Percentiles rank a stretch among this genome's conserved stretches.
These are phyloP conservation scores for Flaveria trinervia DNA, from an alignment of 129 eudicot species.

Conservation along the genomic window DNA sequence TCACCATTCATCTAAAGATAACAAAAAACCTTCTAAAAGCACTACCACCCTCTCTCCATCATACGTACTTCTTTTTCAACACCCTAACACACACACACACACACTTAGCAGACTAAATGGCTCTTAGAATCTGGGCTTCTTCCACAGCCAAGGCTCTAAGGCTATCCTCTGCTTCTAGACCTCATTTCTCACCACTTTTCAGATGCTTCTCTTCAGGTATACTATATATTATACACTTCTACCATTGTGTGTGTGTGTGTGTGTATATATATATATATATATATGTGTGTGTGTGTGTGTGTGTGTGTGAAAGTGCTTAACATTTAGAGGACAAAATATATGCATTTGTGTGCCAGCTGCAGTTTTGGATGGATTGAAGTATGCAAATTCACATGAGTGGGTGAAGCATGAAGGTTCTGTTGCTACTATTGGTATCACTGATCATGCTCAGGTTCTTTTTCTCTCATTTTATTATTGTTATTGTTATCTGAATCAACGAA, in stretches of 20 bases:
- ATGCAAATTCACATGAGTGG: constrained; percentile 97
- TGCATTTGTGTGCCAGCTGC: constrained; percentile 9
- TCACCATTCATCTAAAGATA: constrained; percentile 83
- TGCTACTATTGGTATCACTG: constrained; percentile 93
- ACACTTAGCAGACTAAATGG: constrained; percentile 45
- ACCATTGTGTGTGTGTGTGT: background rate
- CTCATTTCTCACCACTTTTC: constrained; percentile 67
- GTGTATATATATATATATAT: background rate
- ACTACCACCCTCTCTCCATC: constrained; percentile 28
- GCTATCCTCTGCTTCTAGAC: constrained; percentile 52
- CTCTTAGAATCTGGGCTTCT: constrained; percentile 95
- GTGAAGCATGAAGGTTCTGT: constrained; percentile 94
- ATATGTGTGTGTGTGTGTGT: background rate
- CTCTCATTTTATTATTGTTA: background rate
- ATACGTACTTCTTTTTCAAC: constrained; percentile 11
- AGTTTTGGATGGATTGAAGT: constrained; percentile 83
- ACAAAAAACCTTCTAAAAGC: constrained; percentile 32
- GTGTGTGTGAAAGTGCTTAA: background rate
- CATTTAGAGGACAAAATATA: background rate
- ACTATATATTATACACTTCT: constrained; percentile 19
- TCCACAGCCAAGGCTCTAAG: constrained; percentile 89
- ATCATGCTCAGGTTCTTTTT: constrained; percentile 84
- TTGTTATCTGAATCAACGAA: background rate
- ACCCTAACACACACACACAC: constrained; percentile 8
- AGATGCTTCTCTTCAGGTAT: constrained; percentile 87